Base-by-base conservation (phyloP, 176 grass and related monocot genomes). In the Thalia dealbata region DNA sequence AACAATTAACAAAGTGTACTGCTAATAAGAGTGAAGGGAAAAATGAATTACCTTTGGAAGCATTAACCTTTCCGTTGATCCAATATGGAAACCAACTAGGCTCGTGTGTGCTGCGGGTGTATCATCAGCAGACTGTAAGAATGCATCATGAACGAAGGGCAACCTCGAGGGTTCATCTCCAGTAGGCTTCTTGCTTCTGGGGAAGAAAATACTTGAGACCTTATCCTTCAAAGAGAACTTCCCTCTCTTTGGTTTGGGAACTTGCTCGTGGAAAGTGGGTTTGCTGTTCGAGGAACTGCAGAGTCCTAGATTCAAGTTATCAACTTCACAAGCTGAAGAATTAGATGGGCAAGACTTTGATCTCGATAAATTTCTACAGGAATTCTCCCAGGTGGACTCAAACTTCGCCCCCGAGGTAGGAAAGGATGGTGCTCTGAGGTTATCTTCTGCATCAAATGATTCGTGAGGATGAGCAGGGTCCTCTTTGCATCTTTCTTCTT, bases 141-240 rank as follows among this genome's bases (percentile, higher is more conserved):
- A 23, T 48, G 69, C 25, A 70, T 78, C 77, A 52, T n/a, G 42
- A 61, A 66, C 71, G 55, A 16, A 67, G 67, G 25, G 66, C 64
- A 63, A 81, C 71, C 38, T 75, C 76, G 64, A 58, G 70, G 71
- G 62, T 22, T 88, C 81, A 75, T 77, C 67, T 48, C 21, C 50
- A 32, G 19, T 26, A 22, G 66, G 67, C 83, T 91, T 99, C 79
- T 83, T 91, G 79, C 69, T 88, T 79, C 68, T 91, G 66, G 85
- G 93, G 58, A 99, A 99, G 77, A 86, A 76, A 9, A 99, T 77
- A 26, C 85, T 91, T 56, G 95, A 90, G 72, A 99, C 51, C 42
- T 73, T 99, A 77, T 82, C 86, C 77, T 81, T 86, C 68, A 99
- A 93, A 78, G 86, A 95, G 15, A 72, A 81, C 51, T 83, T 91